Conservation (phyloP, 2,329 filamentous ascomycete species). For the Shiraia sp. region DNA sequence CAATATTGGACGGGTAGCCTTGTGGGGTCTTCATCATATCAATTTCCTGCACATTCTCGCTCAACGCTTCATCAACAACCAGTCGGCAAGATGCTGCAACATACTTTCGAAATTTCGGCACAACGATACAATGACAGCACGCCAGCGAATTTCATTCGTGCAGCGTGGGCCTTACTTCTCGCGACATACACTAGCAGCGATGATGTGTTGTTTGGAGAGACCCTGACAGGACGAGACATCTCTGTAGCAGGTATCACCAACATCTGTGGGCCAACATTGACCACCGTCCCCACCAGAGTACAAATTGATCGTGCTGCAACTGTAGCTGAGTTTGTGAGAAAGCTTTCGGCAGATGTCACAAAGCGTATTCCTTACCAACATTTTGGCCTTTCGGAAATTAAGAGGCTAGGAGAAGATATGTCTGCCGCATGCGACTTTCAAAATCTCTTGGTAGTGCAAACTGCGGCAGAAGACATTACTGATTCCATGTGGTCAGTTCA, state of each 20-base stretch:
- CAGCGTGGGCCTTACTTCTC: constrained; percentile 33
- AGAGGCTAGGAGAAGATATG: constrained; percentile 54
- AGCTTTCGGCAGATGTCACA: constrained; percentile 21
- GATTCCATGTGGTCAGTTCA: constrained; percentile 35
- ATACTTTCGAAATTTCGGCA: constrained; percentile 25
- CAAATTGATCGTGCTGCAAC: constrained; percentile 27
- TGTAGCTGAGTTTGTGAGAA: constrained; percentile 28
- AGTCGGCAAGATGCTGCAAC: constrained; percentile 26
- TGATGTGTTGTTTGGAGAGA: constrained; percentile 32
- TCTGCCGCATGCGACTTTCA: constrained; percentile 61
- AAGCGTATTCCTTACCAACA: constrained; percentile 45
- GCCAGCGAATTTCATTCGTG: constrained; percentile 21
- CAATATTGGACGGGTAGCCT: constrained; percentile 43
- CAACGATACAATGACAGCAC: constrained; percentile 37
- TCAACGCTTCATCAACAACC: constrained; percentile 21
- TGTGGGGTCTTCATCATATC: constrained; percentile 23
- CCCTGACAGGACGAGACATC: constrained; percentile 41
- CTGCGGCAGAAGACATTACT: constrained; percentile 24
- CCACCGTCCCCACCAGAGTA: constrained; percentile 45
- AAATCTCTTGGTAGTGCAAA: constrained; percentile 60
- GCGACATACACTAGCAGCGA: constrained; percentile 19
- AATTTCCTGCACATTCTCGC: constrained; percentile 39
- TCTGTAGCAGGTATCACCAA: constrained; percentile 38
- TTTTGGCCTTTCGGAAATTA: constrained; percentile 44
- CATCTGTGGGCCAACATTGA: constrained; percentile 44